Percentiles rank a stretch among this genome's conserved stretches.
These are phyloP conservation scores for Claviceps fusiformis DNA, from an alignment of 2,329 filamentous ascomycete species.

Conservation along the genomic window DNA sequence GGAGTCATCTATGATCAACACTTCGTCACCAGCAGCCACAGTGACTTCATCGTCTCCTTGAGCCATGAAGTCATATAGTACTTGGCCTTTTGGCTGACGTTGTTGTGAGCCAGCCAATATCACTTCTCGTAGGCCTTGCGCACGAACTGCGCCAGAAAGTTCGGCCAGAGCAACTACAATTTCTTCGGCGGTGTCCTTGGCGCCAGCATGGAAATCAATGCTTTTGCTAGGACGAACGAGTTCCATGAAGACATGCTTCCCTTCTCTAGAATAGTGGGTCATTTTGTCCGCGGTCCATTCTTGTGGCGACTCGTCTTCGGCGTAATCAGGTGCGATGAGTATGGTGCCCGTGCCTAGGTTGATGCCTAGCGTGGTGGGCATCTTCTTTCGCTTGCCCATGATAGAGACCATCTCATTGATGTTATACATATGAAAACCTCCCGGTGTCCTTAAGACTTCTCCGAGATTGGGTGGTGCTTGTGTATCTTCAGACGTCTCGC, in stretches of 20 bases:
- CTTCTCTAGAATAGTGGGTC: conserved; percentile 95
- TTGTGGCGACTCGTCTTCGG: conserved; percentile 68
- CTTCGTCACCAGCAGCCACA: conserved; percentile 79
- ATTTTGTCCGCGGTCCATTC: conserved; percentile 93
- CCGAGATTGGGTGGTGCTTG: not conserved
- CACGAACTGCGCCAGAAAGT: conserved; percentile 70
- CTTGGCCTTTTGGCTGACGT: conserved; percentile 64
- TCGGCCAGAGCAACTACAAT: conserved; percentile 83
- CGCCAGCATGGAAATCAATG: conserved; percentile 90
- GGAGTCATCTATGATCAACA: conserved; percentile 74
- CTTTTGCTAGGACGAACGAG: conserved; percentile 86
- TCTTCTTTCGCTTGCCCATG: conserved; percentile 94
- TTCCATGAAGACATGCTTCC: conserved; percentile 95
- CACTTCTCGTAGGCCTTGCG: conserved; percentile 74
- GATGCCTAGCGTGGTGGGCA: conserved; percentile 93
- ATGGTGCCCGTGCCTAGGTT: conserved; percentile 81
- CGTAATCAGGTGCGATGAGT: conserved; percentile 77
- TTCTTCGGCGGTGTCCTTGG: conserved; percentile 91
- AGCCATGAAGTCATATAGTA: conserved; percentile 93
- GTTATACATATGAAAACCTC: conserved; percentile 87
- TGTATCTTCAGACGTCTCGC: not conserved
- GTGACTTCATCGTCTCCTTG: conserved; percentile 95
- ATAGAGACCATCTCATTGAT: conserved; percentile 96
- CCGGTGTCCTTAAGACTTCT: conserved; percentile 46
- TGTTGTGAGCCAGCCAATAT: conserved; percentile 63